Evolutionary conservation across 352 stramenopile species (phyloP).

Genomic region (Pythium rishiriense): DNA sequence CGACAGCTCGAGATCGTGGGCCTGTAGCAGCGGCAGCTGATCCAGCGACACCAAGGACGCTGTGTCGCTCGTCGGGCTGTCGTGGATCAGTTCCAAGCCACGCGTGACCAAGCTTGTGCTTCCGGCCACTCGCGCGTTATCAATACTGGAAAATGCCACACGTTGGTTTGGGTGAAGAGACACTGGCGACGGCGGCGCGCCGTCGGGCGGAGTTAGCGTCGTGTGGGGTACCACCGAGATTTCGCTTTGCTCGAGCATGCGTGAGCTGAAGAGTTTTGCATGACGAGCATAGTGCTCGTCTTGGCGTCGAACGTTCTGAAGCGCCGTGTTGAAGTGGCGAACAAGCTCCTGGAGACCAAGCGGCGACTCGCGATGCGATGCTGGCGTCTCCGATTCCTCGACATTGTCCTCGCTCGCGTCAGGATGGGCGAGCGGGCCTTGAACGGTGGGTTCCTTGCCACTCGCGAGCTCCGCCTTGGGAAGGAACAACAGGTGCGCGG

Average conservation of each 20-base stretch:
- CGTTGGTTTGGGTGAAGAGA: neutral
- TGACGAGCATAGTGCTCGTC: conserved; percentile 71
- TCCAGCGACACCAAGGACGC: conserved; percentile 27
- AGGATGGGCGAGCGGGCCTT: neutral
- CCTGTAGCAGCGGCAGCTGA: conserved; percentile 34
- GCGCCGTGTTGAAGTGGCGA: conserved; percentile 34
- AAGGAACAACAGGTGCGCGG: conserved; percentile 24
- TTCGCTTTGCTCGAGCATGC: conserved; percentile 65
- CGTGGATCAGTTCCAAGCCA: neutral
- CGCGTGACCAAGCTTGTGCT: neutral
- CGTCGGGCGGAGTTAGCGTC: neutral
- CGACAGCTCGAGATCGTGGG: conserved; percentile 46
- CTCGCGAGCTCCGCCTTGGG: conserved; percentile 7
- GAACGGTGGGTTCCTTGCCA: neutral
- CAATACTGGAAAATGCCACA: conserved; percentile 10
- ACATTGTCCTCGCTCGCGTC: neutral
- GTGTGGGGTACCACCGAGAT: conserved; percentile 42
- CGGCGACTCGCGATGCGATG: neutral
- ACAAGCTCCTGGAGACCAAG: conserved; percentile 16
- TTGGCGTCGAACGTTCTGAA: conserved; percentile 45
- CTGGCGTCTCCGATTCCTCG: neutral
- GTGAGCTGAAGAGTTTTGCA: conserved; percentile 62
- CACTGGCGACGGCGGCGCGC: neutral
- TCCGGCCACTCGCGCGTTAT: conserved; percentile 1
- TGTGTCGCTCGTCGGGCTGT: conserved; percentile 6